These are phyloP conservation scores for Torrubiellomyces zombiae DNA, from an alignment of 2,329 filamentous ascomycete species.

Conservation along the genomic window DNA sequence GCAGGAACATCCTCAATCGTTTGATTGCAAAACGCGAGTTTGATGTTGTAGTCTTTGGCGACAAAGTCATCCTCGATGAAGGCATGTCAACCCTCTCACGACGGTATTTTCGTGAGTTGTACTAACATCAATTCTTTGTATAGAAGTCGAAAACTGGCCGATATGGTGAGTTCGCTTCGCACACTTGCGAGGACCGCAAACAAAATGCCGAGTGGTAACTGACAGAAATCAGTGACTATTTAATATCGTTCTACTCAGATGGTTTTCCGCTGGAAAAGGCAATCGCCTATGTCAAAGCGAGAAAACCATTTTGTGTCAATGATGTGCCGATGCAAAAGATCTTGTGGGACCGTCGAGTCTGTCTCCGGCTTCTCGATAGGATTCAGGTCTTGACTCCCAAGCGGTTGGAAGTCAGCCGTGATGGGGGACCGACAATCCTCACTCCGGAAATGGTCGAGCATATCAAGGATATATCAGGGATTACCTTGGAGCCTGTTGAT, in stretches of 20 bases:
- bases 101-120: conserved; percentile 2
- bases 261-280: conserved; percentile 95
- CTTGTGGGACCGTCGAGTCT: conserved; percentile 86
- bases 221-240: conserved; percentile 47
- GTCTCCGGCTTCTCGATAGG: conserved; percentile 72
- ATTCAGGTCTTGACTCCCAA: conserved; percentile 81
- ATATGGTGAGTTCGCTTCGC: conserved; percentile 55
- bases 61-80: conserved; percentile 97
- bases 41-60: conserved; percentile 92
- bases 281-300: conserved; percentile 81
- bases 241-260: conserved; percentile 97
- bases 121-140: conserved; percentile 3
- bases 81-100: conserved; percentile 24
- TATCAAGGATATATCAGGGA: conserved; percentile 63
- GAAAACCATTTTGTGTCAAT: conserved; percentile 95
- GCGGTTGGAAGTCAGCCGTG: conserved; percentile 78
- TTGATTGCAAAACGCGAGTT: conserved; percentile 84
- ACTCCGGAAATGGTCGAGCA: conserved; percentile 67
- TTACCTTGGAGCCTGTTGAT: conserved; percentile 54
- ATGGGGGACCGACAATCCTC: conserved; percentile 70
- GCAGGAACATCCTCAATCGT: conserved; percentile 85
- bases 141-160: conserved; percentile 90
- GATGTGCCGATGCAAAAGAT: conserved; percentile 96
- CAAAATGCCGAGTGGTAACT: no score
- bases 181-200: no score